phyloP scores from a whole-genome alignment of 78 protist genomes.

The Dictyostelium purpureum region DNA sequence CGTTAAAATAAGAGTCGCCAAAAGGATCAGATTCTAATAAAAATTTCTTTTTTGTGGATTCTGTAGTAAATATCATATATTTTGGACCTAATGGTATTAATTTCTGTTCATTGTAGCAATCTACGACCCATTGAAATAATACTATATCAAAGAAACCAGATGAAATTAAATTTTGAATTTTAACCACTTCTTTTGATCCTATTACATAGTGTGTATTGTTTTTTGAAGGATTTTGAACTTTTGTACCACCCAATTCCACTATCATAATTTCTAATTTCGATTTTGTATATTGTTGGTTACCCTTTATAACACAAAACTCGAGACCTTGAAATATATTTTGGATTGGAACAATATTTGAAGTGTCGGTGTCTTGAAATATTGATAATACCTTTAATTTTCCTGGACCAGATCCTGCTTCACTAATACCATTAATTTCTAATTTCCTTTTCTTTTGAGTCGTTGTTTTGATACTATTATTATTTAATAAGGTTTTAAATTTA shows the following conservation, averaged over 20 bases:
- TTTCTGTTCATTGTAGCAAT: constrained; percentile 24
- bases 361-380: constrained; percentile 71
- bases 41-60: constrained; percentile 19
- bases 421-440: background rate
- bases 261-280: constrained; percentile 62
- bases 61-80: constrained; percentile 78
- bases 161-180: constrained; percentile 63
- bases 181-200: constrained; percentile 37
- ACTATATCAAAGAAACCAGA: constrained; percentile 59
- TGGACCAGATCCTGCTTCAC: background rate
- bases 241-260: constrained; percentile 74
- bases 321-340: constrained; percentile 37
- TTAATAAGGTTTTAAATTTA: background rate
- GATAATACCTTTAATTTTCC: background rate
- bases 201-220: constrained; percentile 8
- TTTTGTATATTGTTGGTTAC: constrained; percentile 24
- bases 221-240: constrained; percentile 72
- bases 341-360: background rate
- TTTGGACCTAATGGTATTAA: constrained; percentile 77
- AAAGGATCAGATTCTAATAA: constrained; percentile 33
- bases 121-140: constrained; percentile 50
- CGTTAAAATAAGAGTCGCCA: constrained; percentile 78
- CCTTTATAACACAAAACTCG: constrained; percentile 79
- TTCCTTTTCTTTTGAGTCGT: background rate
- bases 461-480: background rate